Evolutionary conservation across 345 rosid species (phyloP).

Genomic region (Populus tremula): DNA sequence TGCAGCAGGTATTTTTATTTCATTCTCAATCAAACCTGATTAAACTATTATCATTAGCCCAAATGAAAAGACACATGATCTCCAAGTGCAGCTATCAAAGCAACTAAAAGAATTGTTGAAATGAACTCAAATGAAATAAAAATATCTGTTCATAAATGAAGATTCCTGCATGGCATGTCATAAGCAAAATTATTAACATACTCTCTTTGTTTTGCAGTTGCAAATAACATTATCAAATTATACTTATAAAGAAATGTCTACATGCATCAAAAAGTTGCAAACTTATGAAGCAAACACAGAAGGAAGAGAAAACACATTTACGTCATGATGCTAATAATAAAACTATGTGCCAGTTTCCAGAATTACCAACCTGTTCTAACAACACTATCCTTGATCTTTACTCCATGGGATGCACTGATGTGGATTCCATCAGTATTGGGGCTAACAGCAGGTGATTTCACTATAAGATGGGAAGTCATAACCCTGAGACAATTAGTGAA

Average conservation of each 20-base stretch:
- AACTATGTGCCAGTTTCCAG: background rate
- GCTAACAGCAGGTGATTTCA: conserved; percentile 66
- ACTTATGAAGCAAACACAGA: background rate
- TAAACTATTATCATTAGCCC: background rate
- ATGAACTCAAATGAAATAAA: no score
- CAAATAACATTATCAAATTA: no score
- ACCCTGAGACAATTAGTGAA: conserved; percentile 71
- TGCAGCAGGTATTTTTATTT: background rate
- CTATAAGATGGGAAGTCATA: conserved; percentile 35
- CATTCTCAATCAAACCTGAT: background rate
- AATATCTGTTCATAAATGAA: no score
- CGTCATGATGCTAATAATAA: no score
- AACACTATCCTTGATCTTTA: conserved; percentile 46
- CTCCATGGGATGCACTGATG: conserved; percentile 66
- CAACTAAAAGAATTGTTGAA: no score
- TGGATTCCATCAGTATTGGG: conserved; percentile 97
- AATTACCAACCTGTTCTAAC: conserved; percentile 61
- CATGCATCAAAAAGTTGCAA: no score
- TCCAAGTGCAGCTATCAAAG: no score
- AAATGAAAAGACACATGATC: no score
- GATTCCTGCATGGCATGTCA: no score
- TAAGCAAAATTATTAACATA: no score
- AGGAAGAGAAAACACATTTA: background rate
- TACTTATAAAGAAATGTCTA: no score
- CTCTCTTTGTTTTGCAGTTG: no score